These are phyloP conservation scores for Cylindrodendrum hubeiense DNA, from an alignment of 2,329 filamentous ascomycete species.

Conservation along the genomic window DNA sequence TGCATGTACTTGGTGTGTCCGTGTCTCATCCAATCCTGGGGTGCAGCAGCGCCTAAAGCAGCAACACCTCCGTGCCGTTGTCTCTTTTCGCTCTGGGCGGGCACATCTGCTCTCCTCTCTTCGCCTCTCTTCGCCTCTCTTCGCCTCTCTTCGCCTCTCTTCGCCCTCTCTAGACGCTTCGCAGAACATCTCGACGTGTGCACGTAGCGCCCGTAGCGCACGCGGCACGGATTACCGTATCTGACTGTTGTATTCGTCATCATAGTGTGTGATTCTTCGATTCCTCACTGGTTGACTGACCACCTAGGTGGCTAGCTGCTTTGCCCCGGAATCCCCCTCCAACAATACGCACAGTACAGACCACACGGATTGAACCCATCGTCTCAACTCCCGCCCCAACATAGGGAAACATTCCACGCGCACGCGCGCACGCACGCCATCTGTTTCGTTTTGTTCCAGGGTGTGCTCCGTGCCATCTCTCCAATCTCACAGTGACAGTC, in stretches of 20 bases:
- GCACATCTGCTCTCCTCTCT: not conserved
- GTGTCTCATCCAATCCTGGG: constrained; percentile 41
- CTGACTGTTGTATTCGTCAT: no score
- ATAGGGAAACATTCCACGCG: not conserved
- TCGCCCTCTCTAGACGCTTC: not conserved
- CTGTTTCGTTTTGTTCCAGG: not conserved
- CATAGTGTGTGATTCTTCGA: no score
- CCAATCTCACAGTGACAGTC: not conserved
- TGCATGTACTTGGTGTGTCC: no score
- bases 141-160: not conserved
- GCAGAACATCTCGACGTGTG: not conserved
- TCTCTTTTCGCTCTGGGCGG: not conserved
- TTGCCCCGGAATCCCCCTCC: no score
- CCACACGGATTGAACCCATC: not conserved
- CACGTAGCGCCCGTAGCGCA: no score
- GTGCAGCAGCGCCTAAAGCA: constrained; percentile 32
- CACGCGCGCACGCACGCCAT: not conserved
- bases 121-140: not conserved
- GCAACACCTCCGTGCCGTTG: not conserved
- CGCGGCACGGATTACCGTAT: no score
- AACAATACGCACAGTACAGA: no score
- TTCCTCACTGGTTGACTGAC: no score
- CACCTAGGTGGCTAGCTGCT: no score
- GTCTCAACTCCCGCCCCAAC: not conserved
- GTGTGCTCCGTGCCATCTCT: no score